These are phyloP conservation scores for Thelonectria discophora DNA, from an alignment of 2,329 filamentous ascomycete species.

Conservation along the genomic window DNA sequence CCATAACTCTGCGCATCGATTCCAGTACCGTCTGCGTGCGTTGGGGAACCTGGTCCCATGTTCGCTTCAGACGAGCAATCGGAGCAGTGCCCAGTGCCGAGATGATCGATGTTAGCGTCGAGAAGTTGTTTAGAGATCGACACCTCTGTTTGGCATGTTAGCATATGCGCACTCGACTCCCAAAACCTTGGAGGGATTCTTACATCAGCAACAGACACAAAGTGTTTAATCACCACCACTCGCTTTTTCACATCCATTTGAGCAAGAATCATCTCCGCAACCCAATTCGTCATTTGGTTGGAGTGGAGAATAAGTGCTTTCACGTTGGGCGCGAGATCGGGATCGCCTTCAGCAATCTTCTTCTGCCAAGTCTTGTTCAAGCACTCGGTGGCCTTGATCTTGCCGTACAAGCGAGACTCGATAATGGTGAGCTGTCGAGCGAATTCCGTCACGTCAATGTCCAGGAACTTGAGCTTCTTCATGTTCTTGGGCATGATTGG, in stretches of 20 bases:
- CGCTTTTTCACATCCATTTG: slow-evolving; percentile 95
- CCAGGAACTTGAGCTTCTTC: slow-evolving; percentile 98
- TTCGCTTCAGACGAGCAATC: slow-evolving; percentile 90
- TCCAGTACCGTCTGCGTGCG: slow-evolving; percentile 84
- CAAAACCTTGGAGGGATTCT: slow-evolving; percentile 49
- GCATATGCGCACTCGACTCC: slow-evolving; percentile 27
- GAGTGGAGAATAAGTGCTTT: slow-evolving; percentile 97
- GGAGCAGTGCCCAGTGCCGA: slow-evolving; percentile 94
- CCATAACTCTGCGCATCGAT: slow-evolving; percentile 93
- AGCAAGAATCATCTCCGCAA: slow-evolving; percentile 97
- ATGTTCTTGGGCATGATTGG: slow-evolving; percentile 98
- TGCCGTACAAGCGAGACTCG: slow-evolving; percentile 91
- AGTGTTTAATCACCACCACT: slow-evolving; percentile 98
- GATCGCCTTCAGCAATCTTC: slow-evolving; percentile 82
- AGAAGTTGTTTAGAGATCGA: slow-evolving; percentile 92
- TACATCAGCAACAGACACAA: slow-evolving; percentile 95
- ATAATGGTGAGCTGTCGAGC: slow-evolving; percentile 98
- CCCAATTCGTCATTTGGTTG: slow-evolving; percentile 99
- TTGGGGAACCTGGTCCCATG: slow-evolving; percentile 92
- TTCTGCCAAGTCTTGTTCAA: slow-evolving; percentile 99
- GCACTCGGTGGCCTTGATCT: slow-evolving; percentile 95
- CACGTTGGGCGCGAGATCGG: slow-evolving; percentile 90
- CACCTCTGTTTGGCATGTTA: slow-evolving; percentile 75
- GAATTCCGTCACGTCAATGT: slow-evolving; percentile 96
- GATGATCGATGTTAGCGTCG: slow-evolving; percentile 95